These are phyloP conservation scores for Podospora anserina DNA, from an alignment of 495 filamentous ascomycete species.

Conservation along the genomic window DNA sequence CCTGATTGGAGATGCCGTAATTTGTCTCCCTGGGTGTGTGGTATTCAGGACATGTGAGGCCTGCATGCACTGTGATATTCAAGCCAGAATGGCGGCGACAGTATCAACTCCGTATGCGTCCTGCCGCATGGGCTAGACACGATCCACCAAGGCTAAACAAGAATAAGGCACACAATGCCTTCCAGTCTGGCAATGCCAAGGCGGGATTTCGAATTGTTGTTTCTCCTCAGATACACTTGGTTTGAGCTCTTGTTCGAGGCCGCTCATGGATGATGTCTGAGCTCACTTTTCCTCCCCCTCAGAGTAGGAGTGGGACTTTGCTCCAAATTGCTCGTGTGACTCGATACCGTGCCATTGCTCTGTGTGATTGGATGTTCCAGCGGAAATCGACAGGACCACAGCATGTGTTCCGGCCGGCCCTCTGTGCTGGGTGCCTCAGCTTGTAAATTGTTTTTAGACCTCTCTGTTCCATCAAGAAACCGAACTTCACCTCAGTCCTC, in stretches of 20 bases:
- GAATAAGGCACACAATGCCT: neutral
- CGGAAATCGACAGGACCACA: conserved; percentile 28
- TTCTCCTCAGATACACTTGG: neutral
- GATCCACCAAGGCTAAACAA: neutral
- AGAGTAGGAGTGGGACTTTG: conserved; percentile 20
- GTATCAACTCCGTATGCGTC: neutral
- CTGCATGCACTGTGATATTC: neutral
- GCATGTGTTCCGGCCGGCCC: conserved; percentile 24
- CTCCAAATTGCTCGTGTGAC: conserved; percentile 32
- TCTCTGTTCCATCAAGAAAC: conserved; percentile 16
- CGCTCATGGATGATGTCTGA: neutral
- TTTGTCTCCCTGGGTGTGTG: neutral
- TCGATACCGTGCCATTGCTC: conserved; percentile 2
- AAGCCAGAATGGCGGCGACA: neutral
- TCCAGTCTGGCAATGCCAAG: conserved; percentile 4
- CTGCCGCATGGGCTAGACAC: neutral
- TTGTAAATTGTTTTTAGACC: conserved; percentile 23
- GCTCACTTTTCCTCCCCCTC: neutral
- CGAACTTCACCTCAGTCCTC: neutral
- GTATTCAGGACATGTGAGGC: neutral
- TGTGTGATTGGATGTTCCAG: conserved; percentile 28
- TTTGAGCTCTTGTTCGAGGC: neutral
- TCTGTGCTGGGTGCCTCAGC: conserved; percentile 4
- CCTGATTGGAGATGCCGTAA: neutral
- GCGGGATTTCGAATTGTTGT: conserved; percentile 7